These are phyloP conservation scores for Hypoxylon sp. DNA, from an alignment of 2,329 filamentous ascomycete genomes.

Conservation along the genomic window DNA sequence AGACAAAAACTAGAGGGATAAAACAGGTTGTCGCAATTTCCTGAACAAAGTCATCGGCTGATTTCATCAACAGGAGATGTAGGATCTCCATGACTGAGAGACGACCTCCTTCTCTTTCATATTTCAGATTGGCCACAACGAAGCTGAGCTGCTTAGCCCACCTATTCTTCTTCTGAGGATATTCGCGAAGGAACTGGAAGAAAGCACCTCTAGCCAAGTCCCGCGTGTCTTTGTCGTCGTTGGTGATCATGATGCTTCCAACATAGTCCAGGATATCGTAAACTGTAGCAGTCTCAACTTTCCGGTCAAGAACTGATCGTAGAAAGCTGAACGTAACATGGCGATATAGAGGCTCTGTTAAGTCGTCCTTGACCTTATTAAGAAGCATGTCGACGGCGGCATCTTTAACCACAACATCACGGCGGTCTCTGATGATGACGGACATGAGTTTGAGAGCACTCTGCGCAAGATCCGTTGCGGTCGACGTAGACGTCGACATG, in stretches of 20 bases:
- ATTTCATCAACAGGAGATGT: slow-evolving; percentile 87
- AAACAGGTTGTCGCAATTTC: slow-evolving; percentile 87
- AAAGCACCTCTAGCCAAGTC: slow-evolving; percentile 91
- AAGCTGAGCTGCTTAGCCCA: slow-evolving; percentile 93
- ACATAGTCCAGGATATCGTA: slow-evolving; percentile 94
- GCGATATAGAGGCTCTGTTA: slow-evolving; percentile 92
- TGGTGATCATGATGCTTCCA: slow-evolving; percentile 94
- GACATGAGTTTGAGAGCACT: slow-evolving; percentile 90
- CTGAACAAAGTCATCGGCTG: slow-evolving; percentile 84
- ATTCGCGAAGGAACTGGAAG: slow-evolving; percentile 94
- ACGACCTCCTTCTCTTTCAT: slow-evolving; percentile 88
- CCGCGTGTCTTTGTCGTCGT: slow-evolving; percentile 89
- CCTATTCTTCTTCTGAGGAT: slow-evolving; percentile 90
- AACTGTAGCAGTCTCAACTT: slow-evolving; percentile 86
- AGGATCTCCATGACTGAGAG: slow-evolving; percentile 94
- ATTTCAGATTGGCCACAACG: slow-evolving; percentile 90
- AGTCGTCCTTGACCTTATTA: slow-evolving; percentile 84
- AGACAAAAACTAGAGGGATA: slow-evolving; percentile 84
- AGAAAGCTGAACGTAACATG: slow-evolving; percentile 96
- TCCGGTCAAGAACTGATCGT: slow-evolving; percentile 86
- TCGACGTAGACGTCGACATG: slow-evolving; percentile 82
- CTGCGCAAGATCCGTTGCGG: slow-evolving; percentile 86
- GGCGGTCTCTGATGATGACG: slow-evolving; percentile 85
- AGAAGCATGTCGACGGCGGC: slow-evolving; percentile 86
- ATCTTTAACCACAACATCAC: slow-evolving; percentile 82